A percentile compares a stretch with the other conserved stretches of the same genome.
Evolutionary conservation across 352 stramenopile genomes (phyloP).

Genomic region (Phytophthora ohioensis): DNA sequence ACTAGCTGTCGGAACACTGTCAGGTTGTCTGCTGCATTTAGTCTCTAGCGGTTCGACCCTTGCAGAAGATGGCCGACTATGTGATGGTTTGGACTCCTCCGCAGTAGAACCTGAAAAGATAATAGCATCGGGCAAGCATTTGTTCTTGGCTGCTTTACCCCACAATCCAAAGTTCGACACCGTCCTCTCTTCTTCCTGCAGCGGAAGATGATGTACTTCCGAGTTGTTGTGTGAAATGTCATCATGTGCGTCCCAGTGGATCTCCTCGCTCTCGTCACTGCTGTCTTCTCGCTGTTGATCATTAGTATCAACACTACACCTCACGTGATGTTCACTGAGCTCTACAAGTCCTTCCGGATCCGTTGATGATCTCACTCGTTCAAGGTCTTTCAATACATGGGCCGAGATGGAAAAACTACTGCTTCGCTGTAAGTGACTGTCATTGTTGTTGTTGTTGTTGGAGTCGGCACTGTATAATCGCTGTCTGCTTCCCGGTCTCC

Average conservation of each 20-base stretch:
- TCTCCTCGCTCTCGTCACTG: constrained; percentile 38
- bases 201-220: constrained; percentile 7
- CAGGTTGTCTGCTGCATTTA: constrained; percentile 14
- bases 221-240: constrained; percentile 28
- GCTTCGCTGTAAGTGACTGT: constrained; percentile 49
- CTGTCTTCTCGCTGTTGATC: constrained; percentile 33
- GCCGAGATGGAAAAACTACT: constrained; percentile 74
- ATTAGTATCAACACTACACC: constrained; percentile 22
- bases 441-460: constrained; percentile 31
- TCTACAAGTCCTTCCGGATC: constrained; percentile 24
- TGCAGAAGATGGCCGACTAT: constrained; percentile 5
- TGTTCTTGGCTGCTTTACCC: constrained; percentile 58
- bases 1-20: constrained; percentile 33
- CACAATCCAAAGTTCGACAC: constrained; percentile 69
- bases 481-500: constrained; percentile 36
- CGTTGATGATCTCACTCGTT: constrained; percentile 39
- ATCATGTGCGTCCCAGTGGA: constrained; percentile 28
- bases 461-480: constrained; percentile 34
- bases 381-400: constrained; percentile 57
- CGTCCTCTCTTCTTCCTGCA: constrained; percentile 20
- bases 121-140: constrained; percentile 58
- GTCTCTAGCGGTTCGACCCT: constrained; percentile 3
- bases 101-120: constrained; percentile 38
- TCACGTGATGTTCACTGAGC: constrained; percentile 30
- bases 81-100: constrained; percentile 14